Conservation (phyloP, 2,329 filamentous ascomycete genomes). For the Colletotrichum karsti region DNA sequence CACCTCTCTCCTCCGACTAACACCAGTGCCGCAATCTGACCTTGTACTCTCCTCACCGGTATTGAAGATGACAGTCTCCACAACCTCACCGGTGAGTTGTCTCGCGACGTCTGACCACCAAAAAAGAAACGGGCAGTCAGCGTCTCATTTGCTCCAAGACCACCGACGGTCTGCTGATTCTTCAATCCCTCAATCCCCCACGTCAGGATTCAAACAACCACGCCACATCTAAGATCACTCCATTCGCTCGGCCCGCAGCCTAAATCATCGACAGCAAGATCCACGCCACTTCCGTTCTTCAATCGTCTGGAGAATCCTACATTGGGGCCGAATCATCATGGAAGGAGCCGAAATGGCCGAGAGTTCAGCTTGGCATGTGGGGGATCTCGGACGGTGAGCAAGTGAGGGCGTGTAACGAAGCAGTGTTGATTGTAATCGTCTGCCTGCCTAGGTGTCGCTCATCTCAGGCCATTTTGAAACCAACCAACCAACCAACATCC, state of each 20-base stretch:
- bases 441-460: background rate
- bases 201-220: background rate
- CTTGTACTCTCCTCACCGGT: background rate
- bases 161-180: background rate
- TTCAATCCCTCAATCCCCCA: background rate
- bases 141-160: background rate
- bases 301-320: background rate
- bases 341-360: background rate
- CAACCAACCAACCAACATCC: background rate
- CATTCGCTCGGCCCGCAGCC: slow-evolving; percentile 4
- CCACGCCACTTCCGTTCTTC: background rate
- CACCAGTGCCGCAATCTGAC: background rate
- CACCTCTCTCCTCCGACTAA: background rate
- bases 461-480: background rate
- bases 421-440: background rate
- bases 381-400: background rate
- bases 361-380: background rate
- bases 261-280: background rate
- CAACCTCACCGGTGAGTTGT: background rate
- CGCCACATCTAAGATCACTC: slow-evolving; percentile 2
- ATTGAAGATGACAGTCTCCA: background rate
- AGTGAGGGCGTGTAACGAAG: background rate
- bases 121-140: background rate
- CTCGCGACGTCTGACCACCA: slow-evolving; percentile 11
- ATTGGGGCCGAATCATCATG: background rate